A percentile compares a stretch with the other conserved stretches of the same genome.
Conservation (phyloP, 1,284 basidiomycete species). For the Butyriboletus appendiculatus region DNA sequence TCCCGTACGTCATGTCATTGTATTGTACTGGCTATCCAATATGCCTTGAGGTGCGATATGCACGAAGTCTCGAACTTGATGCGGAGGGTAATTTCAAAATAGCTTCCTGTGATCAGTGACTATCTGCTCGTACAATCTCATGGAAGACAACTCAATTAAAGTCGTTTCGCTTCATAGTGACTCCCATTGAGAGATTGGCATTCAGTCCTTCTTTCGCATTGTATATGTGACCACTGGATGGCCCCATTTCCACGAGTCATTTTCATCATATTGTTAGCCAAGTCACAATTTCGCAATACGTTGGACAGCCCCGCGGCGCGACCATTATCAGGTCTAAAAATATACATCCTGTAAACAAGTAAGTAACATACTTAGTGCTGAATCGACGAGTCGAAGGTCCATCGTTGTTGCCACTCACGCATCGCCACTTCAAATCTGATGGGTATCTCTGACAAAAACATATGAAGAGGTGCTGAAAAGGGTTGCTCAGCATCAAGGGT, state of each 20-base stretch:
- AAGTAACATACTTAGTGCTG: no score
- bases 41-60: no score
- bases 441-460: not conserved
- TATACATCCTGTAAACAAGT: not conserved
- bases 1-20: no score
- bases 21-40: no score
- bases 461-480: not conserved
- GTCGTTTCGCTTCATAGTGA: not conserved
- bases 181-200: not conserved
- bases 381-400: not conserved
- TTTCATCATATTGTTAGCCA: not conserved
- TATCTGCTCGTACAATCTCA: no score
- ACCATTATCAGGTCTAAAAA: not conserved
- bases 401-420: not conserved
- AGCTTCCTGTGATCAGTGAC: no score
- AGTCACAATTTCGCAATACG: no score
- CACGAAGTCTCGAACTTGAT: no score
- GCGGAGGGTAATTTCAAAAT: no score
- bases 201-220: not conserved
- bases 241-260: not conserved
- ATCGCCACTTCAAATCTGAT: not conserved
- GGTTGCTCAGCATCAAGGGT: not conserved
- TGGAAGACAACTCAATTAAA: no score
- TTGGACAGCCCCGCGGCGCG: no score
- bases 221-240: not conserved